Conservation (phyloP, 2,329 filamentous ascomycete genomes). For the Akanthomyces uredinophilus region DNA sequence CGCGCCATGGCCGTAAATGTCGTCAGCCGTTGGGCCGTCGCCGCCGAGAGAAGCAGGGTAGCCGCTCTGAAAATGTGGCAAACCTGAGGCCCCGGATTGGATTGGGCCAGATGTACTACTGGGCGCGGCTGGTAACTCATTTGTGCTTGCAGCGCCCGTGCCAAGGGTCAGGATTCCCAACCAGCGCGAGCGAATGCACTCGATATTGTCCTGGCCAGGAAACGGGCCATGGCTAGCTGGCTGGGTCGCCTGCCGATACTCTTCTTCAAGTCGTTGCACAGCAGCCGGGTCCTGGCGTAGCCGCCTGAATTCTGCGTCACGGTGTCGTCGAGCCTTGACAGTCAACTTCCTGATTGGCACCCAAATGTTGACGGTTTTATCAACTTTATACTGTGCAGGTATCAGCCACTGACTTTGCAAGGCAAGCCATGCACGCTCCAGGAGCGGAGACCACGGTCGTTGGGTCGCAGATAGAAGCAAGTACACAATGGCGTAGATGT, state of each 20-base stretch:
- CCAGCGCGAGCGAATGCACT: constrained; percentile 29
- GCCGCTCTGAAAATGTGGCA: background rate
- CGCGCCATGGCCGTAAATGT: background rate
- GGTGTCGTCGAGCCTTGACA: constrained; percentile 33
- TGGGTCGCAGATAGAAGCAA: constrained; percentile 47
- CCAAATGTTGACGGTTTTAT: constrained; percentile 33
- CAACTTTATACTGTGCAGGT: constrained; percentile 23
- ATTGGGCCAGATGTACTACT: too few species aligned
- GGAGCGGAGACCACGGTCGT: constrained; percentile 39
- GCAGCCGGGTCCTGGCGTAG: constrained; percentile 25
- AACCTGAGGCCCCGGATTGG: too few species aligned
- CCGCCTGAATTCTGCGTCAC: constrained; percentile 30
- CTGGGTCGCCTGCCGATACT: constrained; percentile 23
- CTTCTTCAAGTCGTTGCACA: constrained; percentile 24
- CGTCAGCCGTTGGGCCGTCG: background rate
- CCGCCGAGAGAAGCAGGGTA: background rate
- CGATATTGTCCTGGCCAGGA: constrained; percentile 18
- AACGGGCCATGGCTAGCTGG: constrained; percentile 29
- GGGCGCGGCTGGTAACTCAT: background rate
- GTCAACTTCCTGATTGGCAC: constrained; percentile 36
- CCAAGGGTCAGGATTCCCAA: constrained; percentile 22
- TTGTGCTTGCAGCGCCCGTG: background rate
- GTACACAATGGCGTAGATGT: constrained; percentile 56
- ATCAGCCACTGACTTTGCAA: constrained; percentile 42
- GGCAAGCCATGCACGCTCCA: constrained; percentile 44